phyloP scores from a whole-genome alignment of 305 asterid species.

The Fraxinus nigra region DNA sequence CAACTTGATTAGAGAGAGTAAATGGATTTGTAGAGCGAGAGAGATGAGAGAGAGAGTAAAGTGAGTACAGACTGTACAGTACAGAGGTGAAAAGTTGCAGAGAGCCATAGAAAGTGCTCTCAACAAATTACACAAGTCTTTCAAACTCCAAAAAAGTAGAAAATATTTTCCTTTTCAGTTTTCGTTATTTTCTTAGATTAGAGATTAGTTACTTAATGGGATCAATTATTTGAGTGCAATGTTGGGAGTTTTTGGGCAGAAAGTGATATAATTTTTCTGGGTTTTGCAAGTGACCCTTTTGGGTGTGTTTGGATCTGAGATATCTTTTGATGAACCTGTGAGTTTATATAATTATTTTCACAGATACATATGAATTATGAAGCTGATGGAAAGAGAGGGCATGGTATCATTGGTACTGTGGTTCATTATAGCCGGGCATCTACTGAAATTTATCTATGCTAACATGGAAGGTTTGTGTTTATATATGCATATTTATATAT shows the following conservation, averaged over 20 bases:
- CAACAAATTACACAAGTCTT: conserved; percentile 13
- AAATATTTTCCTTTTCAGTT: conserved; percentile 14
- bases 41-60: conserved; percentile 1
- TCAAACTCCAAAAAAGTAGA: background rate
- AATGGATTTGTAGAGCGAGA: conserved; percentile 2
- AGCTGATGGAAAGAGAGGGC: conserved; percentile 49
- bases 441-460: conserved; percentile 55
- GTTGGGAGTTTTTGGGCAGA: conserved; percentile 31
- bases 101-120: conserved; percentile 28
- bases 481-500: background rate
- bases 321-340: conserved; percentile 28
- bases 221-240: conserved; percentile 26
- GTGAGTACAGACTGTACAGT: conserved; percentile 30
- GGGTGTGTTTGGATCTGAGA: conserved; percentile 52
- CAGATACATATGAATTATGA: conserved; percentile 23
- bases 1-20: background rate
- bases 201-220: conserved; percentile 20
- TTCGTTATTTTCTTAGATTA: background rate
- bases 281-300: background rate
- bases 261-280: conserved; percentile 37
- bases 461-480: conserved; percentile 73
- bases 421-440: conserved; percentile 60
- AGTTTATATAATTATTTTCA: conserved; percentile 11
- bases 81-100: conserved; percentile 31
- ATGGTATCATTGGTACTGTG: conserved; percentile 42